These are phyloP conservation scores for Phaeosphaeriaceae sp. DNA, from an alignment of 2,329 filamentous ascomycete genomes.

Conservation along the genomic window DNA sequence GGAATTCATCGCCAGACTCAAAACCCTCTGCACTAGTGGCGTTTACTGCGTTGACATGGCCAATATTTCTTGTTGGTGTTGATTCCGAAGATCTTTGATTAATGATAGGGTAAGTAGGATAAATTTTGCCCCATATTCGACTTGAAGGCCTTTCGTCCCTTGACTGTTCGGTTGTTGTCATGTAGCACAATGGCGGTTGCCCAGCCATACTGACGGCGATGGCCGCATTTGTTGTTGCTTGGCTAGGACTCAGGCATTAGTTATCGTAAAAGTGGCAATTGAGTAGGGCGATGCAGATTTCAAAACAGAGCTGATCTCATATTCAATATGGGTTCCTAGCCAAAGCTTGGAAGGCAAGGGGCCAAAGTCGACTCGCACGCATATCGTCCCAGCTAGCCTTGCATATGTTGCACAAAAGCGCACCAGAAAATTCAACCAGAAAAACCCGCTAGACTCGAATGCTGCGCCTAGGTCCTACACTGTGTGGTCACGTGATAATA, in stretches of 20 bases:
- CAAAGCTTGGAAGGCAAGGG: background rate
- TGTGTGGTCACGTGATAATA: background rate
- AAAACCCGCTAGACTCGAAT: background rate
- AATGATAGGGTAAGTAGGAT: background rate
- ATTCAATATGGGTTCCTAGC: background rate
- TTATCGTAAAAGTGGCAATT: background rate
- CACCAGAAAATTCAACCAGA: too few relatives aligned
- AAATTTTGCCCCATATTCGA: background rate
- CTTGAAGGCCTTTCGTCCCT: background rate
- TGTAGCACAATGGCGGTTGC: background rate
- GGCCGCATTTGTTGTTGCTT: background rate
- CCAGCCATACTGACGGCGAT: background rate
- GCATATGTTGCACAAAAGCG: background rate
- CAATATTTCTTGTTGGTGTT: background rate
- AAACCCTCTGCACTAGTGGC: background rate
- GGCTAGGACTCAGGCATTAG: background rate
- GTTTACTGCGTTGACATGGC: background rate
- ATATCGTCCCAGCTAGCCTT: background rate
- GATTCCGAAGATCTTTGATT: constrained; percentile 1
- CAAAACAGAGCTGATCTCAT: background rate
- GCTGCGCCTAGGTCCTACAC: background rate
- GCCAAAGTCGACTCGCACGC: background rate
- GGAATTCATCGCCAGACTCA: constrained; percentile 1
- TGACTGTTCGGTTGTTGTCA: background rate
- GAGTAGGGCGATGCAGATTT: background rate